Base-by-base conservation (phyloP, 2,329 filamentous ascomycete species). In the Arthrobotrys pseudoclavata region DNA sequence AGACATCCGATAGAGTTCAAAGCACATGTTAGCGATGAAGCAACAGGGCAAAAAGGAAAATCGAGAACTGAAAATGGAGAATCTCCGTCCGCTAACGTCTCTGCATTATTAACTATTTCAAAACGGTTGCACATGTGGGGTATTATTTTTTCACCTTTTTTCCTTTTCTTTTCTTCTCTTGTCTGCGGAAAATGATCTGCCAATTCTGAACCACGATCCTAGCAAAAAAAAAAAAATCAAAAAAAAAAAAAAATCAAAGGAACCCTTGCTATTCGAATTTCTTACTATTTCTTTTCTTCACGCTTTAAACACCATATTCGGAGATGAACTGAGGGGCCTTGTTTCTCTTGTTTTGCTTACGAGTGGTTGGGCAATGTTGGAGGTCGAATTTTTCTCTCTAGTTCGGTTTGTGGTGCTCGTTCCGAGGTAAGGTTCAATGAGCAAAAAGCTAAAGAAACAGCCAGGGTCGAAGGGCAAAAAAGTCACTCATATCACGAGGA, bases 401-500 rank as follows among this genome's bases (percentile, higher is more conserved):
- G 57, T 70, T 55, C 57, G 53, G 67, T 64, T 48, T 48, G 45
- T 66, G 60, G 60, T 72, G 57, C 57, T 57, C 68, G 68, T 55
- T 55, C 68, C 68, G 68, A 71, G 57, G 68, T 57, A 57, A 71
- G 42, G 68, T 37, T 50, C 55, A 53, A 70, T 52, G 55, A 24
- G 50, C 42, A 40, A 64, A 71, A 72, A 40, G 69, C 68, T 64
- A 72, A 66, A 13, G 18, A 9, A 22, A 60, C 42, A 60, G 50
- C 60, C 61, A 48, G 60, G 69, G 57, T 53, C 24, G 18, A 42
- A 31, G 20, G 57, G 42, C 42, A 37, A 15, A 72, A 72, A 72
- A 72, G 69, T 72, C 69, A 72, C 69, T 72, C 69, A 71, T 63
- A 72, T 72, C 69, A 76, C 63, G 71, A 76, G 64, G 48, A 37